Evolutionary conservation across 768 basidiomycete genomes (phyloP), one percentile per base, ranked within the genome.

Genomic region (Zangia roseola): DNA sequence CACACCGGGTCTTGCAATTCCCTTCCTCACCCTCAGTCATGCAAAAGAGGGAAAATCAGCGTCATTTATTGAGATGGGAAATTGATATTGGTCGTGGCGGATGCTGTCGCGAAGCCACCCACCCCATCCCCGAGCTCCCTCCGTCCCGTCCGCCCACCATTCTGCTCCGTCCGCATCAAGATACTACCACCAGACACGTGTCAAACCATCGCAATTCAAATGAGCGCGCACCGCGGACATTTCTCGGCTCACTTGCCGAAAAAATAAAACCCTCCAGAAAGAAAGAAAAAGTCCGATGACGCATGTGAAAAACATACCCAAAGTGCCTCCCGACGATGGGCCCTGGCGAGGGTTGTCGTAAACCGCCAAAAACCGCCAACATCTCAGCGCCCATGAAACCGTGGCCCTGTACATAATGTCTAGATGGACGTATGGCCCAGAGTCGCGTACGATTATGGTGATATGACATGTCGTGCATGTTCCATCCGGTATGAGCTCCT

Each of bases 161-260:
- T 31, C 30, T 14, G 30, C 30, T 31, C 30, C 30, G 30, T 31
- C 30, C 30, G 30, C 30, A 31, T 31, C 30, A 31, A 6, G 30
- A 31, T 31, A 31, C 14, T 31, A 31, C 14, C 30, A 10, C 19
- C 40, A n/a, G 8, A 35, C 50, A 49, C 44, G 40, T 50, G 36
- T 35, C 8, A 13, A 31, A 31, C 30, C 28, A 28, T 6, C 13
- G 13, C 30, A 14, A 31, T 31, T 31, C 13, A 28, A 28, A 13
- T 31, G 30, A 25, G 17, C 30, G n/a, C 24, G 33, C 20, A 17
- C 61, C 61, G 55, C 58, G 54, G 50, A 63, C 44, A 38, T 56
- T 42, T 47, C 31, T 37, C 21, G 21, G 31, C 26, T 17, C 30
- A 25, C 10, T 39, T 10, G 14, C 47, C 30, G 4, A 31, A 31